Percentiles rank a stretch among this genome's conserved stretches.
Evolutionary conservation across 192 early-diverging fungal species (phyloP).

Genomic region (Podila verticillata): DNA sequence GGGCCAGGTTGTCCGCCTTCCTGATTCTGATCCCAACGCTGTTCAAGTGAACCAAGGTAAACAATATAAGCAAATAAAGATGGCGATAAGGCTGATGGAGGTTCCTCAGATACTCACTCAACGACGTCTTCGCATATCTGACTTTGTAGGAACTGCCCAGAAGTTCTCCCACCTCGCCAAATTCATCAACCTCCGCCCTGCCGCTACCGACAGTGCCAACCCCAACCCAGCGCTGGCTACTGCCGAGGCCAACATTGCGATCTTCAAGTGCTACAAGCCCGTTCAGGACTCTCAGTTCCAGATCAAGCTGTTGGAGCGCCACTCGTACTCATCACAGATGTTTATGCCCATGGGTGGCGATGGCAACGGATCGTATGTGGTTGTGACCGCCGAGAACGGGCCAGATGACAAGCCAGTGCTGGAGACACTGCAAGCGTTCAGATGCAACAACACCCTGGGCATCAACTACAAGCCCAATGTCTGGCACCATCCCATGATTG

Average conservation of each 20-base stretch:
- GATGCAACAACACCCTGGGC: slow-evolving; percentile 74
- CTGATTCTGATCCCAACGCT: slow-evolving; percentile 46
- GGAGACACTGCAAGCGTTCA: slow-evolving; percentile 78
- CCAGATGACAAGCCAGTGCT: slow-evolving; percentile 77
- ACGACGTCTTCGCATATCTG: not conserved
- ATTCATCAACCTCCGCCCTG: slow-evolving; percentile 66
- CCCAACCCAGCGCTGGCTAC: slow-evolving; percentile 67
- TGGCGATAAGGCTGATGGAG: not conserved
- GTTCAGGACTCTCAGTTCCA: slow-evolving; percentile 62
- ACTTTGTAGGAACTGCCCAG: slow-evolving; percentile 68
- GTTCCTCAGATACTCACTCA: not conserved
- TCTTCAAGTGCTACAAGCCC: slow-evolving; percentile 56
- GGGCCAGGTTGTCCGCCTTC: slow-evolving; percentile 47
- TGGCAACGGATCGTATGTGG: slow-evolving; percentile 45
- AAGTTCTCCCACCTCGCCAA: slow-evolving; percentile 76
- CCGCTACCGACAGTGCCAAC: slow-evolving; percentile 31
- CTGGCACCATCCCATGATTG: slow-evolving; percentile 97
- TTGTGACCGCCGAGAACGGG: slow-evolving; percentile 48
- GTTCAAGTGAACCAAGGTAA: slow-evolving; percentile 49
- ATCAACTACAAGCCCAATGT: slow-evolving; percentile 84
- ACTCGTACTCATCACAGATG: slow-evolving; percentile 85
- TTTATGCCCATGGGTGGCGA: slow-evolving; percentile 85
- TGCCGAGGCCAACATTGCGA: slow-evolving; percentile 57
- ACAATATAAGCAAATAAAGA: no score
- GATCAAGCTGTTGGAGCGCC: slow-evolving; percentile 84